Evolutionary conservation across 176 grass and related monocot species (phyloP), one percentile per base, ranked within the genome.

Genomic region (Saccharum officinarum): DNA sequence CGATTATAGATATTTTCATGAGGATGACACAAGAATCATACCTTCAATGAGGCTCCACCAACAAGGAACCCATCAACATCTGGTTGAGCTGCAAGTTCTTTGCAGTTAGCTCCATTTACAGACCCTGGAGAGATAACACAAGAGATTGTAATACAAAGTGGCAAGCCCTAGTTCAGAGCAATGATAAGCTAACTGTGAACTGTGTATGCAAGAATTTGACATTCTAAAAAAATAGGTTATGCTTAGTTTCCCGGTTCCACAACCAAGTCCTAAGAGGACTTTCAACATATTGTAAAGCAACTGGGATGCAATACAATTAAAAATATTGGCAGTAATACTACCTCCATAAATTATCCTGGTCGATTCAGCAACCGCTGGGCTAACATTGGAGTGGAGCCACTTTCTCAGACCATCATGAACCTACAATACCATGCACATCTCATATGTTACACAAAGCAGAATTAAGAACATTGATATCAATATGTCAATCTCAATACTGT

Each of bases 301-400:
- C 9, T 78, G 37, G 39, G 44, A 86, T 20, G 60, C 31, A 75
- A 68, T 63, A 55, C 1, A 73, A 72, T 38, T 76, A 45, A 71
- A 77, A 47, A 23, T 9, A 16, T 8, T 75, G 7, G 4, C 14
- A 20, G 44, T 77, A 25, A 22, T 28, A 25, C 12, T 94, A 97
- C 94, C 94, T 89, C 92, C 92, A 87, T 97, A 97, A 73, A 94
- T 92, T 61, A 97, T 97, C 84, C 92, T 91, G 28, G 80, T 94
- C n/a, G 90, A 89, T 73, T 87, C 80, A 86, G 94, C 94, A 71
- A 94, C 85, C 73, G 91, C 80, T 85, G 85, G 34, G 55, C 88
- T 90, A 78, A 90, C 89, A 94, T 92, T 92, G 25, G 54, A 47
- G 23, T 61, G 47, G 10, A 97, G 87, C 92, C 89, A 97, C 86